These are phyloP conservation scores for Tripidium arundinaceum DNA, from an alignment of 202 grass and related monocot species.

Conservation along the genomic window DNA sequence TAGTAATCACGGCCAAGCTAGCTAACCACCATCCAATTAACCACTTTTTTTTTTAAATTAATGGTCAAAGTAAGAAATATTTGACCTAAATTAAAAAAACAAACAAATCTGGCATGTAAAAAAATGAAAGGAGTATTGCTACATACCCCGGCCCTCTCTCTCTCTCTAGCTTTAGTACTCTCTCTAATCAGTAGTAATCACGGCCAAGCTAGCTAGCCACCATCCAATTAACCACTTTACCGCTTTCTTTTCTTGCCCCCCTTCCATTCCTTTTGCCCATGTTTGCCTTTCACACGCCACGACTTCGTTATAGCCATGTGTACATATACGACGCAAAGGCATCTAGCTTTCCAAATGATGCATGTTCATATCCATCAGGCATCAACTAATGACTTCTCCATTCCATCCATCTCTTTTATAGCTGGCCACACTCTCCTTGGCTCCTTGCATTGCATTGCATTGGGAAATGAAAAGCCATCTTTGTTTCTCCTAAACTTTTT, in stretches of 20 bases:
- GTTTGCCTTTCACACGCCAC: slow-evolving; percentile 8
- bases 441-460: neutral
- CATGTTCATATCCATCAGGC: neutral
- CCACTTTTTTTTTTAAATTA: no score
- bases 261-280: slow-evolving; percentile 42
- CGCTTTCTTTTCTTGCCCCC: neutral
- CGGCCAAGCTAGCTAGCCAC: neutral
- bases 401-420: neutral
- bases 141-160: no score
- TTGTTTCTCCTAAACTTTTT: neutral
- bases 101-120: neutral
- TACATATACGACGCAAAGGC: slow-evolving; percentile 20
- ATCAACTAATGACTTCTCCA: neutral
- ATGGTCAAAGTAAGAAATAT: no score
- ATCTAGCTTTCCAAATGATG: slow-evolving; percentile 22
- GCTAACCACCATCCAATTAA: slow-evolving; percentile 29
- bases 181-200: slow-evolving; percentile 32
- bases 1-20: slow-evolving; percentile 28
- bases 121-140: neutral
- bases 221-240: slow-evolving; percentile 41
- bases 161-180: neutral
- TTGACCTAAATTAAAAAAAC: no score
- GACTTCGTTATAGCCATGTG: neutral
- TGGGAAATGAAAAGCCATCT: slow-evolving; percentile 11
- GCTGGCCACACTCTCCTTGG: neutral